phyloP scores from a whole-genome alignment of 1,284 basidiomycete species.

The Naganishia liquefaciens region DNA sequence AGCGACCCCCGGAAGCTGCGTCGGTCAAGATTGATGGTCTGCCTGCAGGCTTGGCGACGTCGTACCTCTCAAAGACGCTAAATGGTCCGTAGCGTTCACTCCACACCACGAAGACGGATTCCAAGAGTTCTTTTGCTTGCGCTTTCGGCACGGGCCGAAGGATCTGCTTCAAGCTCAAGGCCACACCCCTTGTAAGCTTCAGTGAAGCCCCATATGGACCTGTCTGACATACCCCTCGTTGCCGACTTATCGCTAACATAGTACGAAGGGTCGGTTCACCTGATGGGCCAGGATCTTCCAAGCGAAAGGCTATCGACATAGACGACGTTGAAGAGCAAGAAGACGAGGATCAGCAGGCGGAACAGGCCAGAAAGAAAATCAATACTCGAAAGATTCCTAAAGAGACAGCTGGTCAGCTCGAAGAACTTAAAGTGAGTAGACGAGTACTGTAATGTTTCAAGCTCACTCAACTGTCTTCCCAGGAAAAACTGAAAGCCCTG shows the following conservation, averaged over 20 bases:
- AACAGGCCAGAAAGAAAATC: not conserved
- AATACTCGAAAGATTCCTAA: not conserved
- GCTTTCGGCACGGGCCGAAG: not conserved
- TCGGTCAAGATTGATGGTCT: not conserved
- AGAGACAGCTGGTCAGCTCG: not conserved
- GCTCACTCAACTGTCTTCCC: not conserved
- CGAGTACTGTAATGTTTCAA: not conserved
- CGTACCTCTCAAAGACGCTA: no score
- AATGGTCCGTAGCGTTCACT: not conserved
- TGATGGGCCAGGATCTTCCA: not conserved
- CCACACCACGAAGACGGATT: not conserved
- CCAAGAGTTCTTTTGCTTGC: not conserved
- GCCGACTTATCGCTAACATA: no score
- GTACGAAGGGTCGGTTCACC: not conserved
- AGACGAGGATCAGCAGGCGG: no score
- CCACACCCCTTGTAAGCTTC: not conserved
- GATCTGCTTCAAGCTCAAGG: not conserved
- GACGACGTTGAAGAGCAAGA: not conserved
- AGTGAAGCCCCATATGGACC: not conserved
- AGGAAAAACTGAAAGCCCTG: not conserved
- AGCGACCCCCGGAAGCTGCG: not conserved
- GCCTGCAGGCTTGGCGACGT: not conserved
- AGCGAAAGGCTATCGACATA: not conserved
- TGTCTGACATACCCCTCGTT: no score
- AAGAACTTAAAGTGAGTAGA: not conserved